Evolutionary conservation across 768 basidiomycete species (phyloP), one percentile per base, ranked within the genome.

Genomic region (Xerocomellus dryophilus): DNA sequence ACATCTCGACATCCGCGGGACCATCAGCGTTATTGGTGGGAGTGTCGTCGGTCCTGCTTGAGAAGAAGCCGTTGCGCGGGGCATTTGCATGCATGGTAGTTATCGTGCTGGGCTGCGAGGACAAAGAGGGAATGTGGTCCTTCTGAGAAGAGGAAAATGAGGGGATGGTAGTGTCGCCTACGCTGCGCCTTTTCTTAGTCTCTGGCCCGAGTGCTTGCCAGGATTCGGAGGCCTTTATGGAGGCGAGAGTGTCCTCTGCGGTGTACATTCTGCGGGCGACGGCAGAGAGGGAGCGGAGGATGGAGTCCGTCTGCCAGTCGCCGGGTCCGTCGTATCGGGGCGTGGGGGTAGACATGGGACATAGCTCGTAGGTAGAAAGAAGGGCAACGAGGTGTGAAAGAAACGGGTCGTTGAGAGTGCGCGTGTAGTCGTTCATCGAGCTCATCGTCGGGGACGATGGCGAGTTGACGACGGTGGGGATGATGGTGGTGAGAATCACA

Each of bases 281-380:
- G 29, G 72, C 74, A 25, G 72, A 69, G 58, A 85, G 73, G 14
- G 78, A 78, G 51, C 78, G 77, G 32, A 81, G 67, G 61, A 85
- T 81, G 57, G 74, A 73, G 50, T 84, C 81, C 20, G 80, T 84
- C 61, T 83, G 79, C 79, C 77, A 81, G 68, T 82, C 77, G 48
- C 71, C 54, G 6, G 81, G 81, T 1, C 84, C 84, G 63, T 78
- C 71, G 66, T 82, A 83, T 46, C 73, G 73, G 31, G 82, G 82
- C 55, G 74, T 68, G 38, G 82, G 79, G n/a, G 75, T 72, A 14
- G 76, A 72, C 57, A 70, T 64, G 20, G 80, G 79, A 44, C 80
- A 79, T 43, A 79, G 75, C 55, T 84, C 81, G 62, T 83, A 85
- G 11, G 81, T 69, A 17, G 84, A 83, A 27, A 85, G 71, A 8